phyloP scores from a whole-genome alignment of 2,329 filamentous ascomycete species.

The Aspergillus jensenii region DNA sequence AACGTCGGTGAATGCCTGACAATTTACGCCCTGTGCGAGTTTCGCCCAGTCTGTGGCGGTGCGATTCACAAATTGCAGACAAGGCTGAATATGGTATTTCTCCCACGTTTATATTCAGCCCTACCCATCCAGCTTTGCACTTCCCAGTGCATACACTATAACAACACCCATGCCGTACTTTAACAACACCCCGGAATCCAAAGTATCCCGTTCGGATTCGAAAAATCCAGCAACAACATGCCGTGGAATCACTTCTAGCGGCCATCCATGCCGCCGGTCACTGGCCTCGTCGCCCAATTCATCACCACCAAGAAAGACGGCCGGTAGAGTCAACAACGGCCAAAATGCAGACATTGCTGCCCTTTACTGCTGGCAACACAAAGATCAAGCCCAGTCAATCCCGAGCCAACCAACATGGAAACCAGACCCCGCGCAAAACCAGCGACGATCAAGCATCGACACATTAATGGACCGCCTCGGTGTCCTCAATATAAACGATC shows the following conservation, averaged over 20 bases:
- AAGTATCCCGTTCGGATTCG: slow-evolving; percentile 77
- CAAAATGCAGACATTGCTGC: slow-evolving; percentile 29
- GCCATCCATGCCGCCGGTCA: slow-evolving; percentile 77
- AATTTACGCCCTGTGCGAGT: neutral
- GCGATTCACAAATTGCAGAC: neutral
- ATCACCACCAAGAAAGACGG: slow-evolving; percentile 26
- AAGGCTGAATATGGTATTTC: neutral
- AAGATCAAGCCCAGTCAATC: slow-evolving; percentile 67
- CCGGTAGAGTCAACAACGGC: slow-evolving; percentile 19
- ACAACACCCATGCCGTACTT: slow-evolving; percentile 60
- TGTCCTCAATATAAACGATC: slow-evolving; percentile 62
- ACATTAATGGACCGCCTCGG: slow-evolving; percentile 79
- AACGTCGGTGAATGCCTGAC: neutral
- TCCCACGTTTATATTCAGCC: neutral
- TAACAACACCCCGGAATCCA: slow-evolving; percentile 75
- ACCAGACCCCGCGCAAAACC: slow-evolving; percentile 44
- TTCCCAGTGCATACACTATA: neutral
- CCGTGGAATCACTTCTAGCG: slow-evolving; percentile 77
- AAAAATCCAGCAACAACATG: slow-evolving; percentile 82
- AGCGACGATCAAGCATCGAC: slow-evolving; percentile 77
- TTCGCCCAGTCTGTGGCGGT: neutral
- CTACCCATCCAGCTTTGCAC: neutral
- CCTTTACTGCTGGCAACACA: slow-evolving; percentile 93
- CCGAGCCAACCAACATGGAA: slow-evolving; percentile 31
- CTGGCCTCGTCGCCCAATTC: slow-evolving; percentile 54